Conservation (phyloP, 495 filamentous ascomycete species). For the Penicillium alfredii region DNA sequence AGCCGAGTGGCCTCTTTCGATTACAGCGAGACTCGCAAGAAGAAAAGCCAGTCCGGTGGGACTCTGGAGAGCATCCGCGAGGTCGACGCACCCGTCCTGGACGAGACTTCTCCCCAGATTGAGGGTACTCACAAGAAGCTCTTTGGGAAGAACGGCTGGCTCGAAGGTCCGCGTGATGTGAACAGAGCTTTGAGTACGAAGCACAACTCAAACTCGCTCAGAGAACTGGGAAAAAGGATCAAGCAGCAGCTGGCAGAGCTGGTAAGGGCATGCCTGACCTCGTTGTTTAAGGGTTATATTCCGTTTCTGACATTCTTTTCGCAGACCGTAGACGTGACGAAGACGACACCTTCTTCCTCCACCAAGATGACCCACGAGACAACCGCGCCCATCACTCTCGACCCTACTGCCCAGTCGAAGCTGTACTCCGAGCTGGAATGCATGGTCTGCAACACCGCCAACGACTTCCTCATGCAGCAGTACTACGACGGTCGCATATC, state of each 20-base stretch:
- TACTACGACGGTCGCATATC: slow-evolving; percentile 42
- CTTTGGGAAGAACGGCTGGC: slow-evolving; percentile 49
- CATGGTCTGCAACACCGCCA: slow-evolving; percentile 48
- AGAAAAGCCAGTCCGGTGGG: background rate
- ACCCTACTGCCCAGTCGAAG: slow-evolving; percentile 40
- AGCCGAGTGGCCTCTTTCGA: background rate
- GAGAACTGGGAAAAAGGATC: slow-evolving; percentile 38
- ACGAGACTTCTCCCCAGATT: background rate
- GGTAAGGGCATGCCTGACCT: slow-evolving; percentile 24
- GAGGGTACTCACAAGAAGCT: slow-evolving; percentile 51
- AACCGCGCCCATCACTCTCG: slow-evolving; percentile 40
- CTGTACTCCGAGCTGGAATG: slow-evolving; percentile 51
- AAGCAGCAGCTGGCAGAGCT: slow-evolving; percentile 43
- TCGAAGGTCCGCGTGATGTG: slow-evolving; percentile 34
- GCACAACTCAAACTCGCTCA: slow-evolving; percentile 33
- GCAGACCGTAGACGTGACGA: slow-evolving; percentile 7
- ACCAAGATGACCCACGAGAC: slow-evolving; percentile 14
- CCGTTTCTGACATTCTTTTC: background rate
- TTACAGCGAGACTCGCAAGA: background rate
- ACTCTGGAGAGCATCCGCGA: background rate
- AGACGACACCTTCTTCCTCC: background rate
- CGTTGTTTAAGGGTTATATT: background rate
- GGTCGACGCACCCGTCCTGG: background rate
- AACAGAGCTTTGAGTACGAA: slow-evolving; percentile 20
- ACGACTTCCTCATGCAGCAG: slow-evolving; percentile 43